Evolutionary conservation across 2,329 filamentous ascomycete species (phyloP), one percentile per base, ranked within the genome.

Genomic region (Clarireedia homoeocarpa): DNA sequence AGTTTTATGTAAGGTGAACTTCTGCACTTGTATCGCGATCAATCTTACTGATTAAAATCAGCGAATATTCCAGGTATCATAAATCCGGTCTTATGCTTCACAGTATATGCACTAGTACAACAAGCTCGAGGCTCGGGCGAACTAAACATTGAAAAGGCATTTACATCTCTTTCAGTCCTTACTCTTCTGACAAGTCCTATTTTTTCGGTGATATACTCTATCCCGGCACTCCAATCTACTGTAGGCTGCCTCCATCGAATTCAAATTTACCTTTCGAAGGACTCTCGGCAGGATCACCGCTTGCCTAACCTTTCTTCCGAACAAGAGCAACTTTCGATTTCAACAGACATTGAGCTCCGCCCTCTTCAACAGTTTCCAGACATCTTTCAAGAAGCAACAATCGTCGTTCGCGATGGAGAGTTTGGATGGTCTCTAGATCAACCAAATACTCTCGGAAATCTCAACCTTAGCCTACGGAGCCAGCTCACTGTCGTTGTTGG

Each of bases 401-500:
- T 52, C 30, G 27, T 30, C 4, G 42, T 52, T 5, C 26, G 44
- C 20, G 40, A 27, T 23, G 39, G 50, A 5, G 26, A 15, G 7
- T 52, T 52, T 44, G 50, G 50, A 5, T 52, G 39, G 24, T 27
- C 20, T 24, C 14, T 49, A 4, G 44, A 46, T 38, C 5, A 53
- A 15, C 3, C 30, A 34, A 12, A 34, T 20, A 34, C 6, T 53
- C 14, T 5, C 27, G 15, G 5, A 20, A 30, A 14, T 26, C 17
- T n/a, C 36, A 34, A 49, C 48, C n/a, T 30, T 26, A 36, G 14
- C 30, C 9, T 38, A 14, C 30, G 12, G 26, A 10, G 12, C 27
- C 15, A 49, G 2, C 59, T 64, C 14, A 63, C 62, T 20, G 61
- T 67, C 39, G 52, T 70, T 14, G 54, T 64, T 30, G 67, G 67